Evolutionary conservation across 129 eudicot genomes (phyloP).

Genomic region (Lactuca sativa): DNA sequence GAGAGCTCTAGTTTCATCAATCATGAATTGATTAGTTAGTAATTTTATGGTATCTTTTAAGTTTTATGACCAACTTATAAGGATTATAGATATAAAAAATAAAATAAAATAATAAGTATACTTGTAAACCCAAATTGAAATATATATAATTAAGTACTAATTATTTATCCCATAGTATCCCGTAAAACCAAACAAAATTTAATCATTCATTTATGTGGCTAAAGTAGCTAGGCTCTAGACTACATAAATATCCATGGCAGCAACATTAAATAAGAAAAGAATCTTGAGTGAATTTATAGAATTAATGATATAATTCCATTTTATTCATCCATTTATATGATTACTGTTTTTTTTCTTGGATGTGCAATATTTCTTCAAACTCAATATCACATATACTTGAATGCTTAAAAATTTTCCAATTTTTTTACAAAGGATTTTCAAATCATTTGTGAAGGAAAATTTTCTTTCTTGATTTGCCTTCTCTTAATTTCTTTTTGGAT

Average conservation of each 20-base stretch:
- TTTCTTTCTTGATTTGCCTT: not conserved
- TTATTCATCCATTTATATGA: not conserved
- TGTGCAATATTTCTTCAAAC: not conserved
- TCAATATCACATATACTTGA: not conserved
- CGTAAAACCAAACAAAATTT: not conserved
- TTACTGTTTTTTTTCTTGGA: not conserved
- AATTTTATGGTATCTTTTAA: not conserved
- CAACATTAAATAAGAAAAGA: constrained; percentile 14
- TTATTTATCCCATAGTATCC: not conserved
- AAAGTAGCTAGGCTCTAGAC: not conserved
- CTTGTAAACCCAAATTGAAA: not conserved
- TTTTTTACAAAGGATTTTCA: constrained; percentile 1
- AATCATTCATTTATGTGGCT: not conserved
- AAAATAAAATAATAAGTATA: not conserved
- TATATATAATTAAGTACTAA: not conserved
- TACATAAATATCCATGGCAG: constrained; percentile 1
- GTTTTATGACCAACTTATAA: not conserved
- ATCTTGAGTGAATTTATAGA: not conserved
- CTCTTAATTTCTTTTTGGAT: not conserved
- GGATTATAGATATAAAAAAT: not conserved
- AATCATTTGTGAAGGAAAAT: not conserved
- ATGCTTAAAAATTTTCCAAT: not conserved
- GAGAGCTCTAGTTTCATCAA: not conserved
- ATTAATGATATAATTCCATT: not conserved
- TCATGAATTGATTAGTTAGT: too few species aligned